Conservation (phyloP, 768 basidiomycete species). For the Rhizopogon vesiculosus region DNA sequence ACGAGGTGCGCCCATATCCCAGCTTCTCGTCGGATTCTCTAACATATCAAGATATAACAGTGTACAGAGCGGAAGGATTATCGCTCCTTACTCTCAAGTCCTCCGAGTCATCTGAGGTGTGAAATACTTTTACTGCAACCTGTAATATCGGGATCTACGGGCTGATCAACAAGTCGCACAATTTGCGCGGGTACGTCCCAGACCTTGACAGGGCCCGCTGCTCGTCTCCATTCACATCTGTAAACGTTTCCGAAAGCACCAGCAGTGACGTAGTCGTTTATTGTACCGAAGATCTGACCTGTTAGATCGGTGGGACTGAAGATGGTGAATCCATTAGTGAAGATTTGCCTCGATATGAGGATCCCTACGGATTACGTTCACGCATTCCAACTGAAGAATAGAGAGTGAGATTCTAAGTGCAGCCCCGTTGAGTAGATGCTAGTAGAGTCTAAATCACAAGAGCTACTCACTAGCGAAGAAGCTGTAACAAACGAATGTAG, state of each 20-base stretch:
- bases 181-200: too few species aligned
- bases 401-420: too few species aligned
- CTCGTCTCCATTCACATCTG: background rate
- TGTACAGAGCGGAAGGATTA: too few species aligned
- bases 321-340: too few species aligned
- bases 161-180: too few species aligned
- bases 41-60: background rate
- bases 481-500: too few species aligned
- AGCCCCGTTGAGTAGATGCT: too few species aligned
- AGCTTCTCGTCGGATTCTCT: constrained; percentile 13
- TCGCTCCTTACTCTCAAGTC: background rate
- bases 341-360: too few species aligned
- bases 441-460: too few species aligned
- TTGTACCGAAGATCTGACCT: background rate
- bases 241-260: background rate
- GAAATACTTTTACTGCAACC: background rate
- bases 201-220: background rate
- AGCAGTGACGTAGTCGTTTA: background rate
- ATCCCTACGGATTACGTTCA: too few species aligned
- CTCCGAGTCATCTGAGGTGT: background rate
- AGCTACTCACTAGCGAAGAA: too few species aligned
- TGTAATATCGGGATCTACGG: background rate
- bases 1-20: constrained; percentile 12
- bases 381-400: too few species aligned
- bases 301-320: background rate